These are phyloP conservation scores for Alternaria arborescens DNA, from an alignment of 2,329 filamentous ascomycete species.

Conservation along the genomic window DNA sequence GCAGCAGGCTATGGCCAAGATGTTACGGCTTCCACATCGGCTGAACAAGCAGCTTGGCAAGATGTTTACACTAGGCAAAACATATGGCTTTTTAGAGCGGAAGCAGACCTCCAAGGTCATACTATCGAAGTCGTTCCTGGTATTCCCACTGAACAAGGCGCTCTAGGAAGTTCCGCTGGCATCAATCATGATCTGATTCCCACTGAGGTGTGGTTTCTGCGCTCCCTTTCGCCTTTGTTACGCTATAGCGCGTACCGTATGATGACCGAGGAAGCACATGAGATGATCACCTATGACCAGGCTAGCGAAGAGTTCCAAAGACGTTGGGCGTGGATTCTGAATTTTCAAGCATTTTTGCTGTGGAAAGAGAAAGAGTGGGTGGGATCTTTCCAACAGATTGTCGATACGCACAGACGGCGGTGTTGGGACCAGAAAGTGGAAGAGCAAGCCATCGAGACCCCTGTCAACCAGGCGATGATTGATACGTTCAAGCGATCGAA, in stretches of 20 bases:
- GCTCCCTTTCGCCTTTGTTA: neutral
- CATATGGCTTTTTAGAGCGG: neutral
- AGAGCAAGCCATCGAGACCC: neutral
- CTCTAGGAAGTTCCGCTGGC: neutral
- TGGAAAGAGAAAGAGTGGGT: neutral
- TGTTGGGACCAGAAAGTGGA: neutral
- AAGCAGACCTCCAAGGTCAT: neutral
- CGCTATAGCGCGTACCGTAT: neutral
- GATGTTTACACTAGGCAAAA: neutral
- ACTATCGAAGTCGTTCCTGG: neutral
- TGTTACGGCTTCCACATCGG: neutral
- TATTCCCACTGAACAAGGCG: neutral
- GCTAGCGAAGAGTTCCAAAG: neutral
- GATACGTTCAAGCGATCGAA: neutral
- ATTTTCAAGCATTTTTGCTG: neutral
- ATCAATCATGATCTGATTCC: neutral
- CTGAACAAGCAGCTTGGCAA: neutral
- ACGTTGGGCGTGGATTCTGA: neutral
- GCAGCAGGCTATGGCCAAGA: neutral
- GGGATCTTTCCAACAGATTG: neutral
- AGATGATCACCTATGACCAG: neutral
- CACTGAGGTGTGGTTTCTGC: neutral
- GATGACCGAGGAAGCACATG: neutral
- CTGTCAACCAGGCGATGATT: neutral
- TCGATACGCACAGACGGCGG: neutral